Conservation (phyloP, 257 asterid species). For the Hygrophila difformis region DNA sequence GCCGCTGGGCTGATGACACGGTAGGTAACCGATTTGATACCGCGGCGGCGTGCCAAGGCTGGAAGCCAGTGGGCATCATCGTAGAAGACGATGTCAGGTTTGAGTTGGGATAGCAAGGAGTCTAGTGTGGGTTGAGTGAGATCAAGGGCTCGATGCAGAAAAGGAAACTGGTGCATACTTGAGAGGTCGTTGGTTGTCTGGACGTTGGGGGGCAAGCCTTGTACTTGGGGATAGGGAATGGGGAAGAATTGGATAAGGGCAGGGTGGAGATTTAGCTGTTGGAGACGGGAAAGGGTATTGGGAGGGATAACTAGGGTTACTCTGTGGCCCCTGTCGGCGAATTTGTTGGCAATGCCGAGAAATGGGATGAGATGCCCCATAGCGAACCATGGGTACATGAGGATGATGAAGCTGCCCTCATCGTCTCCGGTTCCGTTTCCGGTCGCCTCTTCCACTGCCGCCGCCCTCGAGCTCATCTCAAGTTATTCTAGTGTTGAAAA, state of each 20-base stretch:
- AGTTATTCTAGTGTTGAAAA: no score
- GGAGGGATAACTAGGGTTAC: constrained; percentile 31
- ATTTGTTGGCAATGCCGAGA: constrained; percentile 34
- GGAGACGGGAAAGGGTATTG: constrained; percentile 13
- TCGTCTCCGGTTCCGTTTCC: no score
- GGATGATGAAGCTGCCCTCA: not conserved
- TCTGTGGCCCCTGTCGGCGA: constrained; percentile 43
- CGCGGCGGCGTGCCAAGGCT: constrained; percentile 20
- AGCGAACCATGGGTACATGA: constrained; percentile 63
- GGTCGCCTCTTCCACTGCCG: no score
- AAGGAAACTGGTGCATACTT: not conserved
- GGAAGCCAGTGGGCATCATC: constrained; percentile 50
- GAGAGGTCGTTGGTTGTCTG: constrained; percentile 46
- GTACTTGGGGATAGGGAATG: constrained; percentile 32
- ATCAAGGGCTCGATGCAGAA: constrained; percentile 40
- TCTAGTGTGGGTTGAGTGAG: constrained; percentile 27
- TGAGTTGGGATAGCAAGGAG: constrained; percentile 15
- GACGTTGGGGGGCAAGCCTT: constrained; percentile 40
- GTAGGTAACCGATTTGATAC: constrained; percentile 33
- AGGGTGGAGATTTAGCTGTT: constrained; percentile 27
- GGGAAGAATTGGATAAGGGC: constrained; percentile 28
- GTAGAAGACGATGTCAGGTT: constrained; percentile 37
- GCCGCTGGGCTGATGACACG: constrained; percentile 25
- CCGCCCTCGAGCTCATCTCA: no score
- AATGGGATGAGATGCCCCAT: constrained; percentile 44